Evolutionary conservation across 2,329 filamentous ascomycete genomes (phyloP).

Genomic region (Colletotrichum falcatum): DNA sequence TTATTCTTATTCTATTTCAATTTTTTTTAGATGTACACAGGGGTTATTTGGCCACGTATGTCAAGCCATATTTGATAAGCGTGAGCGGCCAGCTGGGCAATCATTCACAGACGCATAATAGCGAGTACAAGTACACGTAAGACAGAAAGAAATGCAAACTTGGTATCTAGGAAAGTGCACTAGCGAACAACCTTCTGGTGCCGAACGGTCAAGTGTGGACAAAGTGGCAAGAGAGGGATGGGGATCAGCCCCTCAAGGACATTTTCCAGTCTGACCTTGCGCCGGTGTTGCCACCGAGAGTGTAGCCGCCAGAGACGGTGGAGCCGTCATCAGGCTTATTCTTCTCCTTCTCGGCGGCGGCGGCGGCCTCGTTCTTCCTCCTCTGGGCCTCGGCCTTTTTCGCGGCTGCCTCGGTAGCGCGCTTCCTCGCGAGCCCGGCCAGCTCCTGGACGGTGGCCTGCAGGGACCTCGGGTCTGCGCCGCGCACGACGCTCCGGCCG

Average conservation of each 20-base stretch:
- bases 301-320: constrained; percentile 42
- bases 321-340: constrained; percentile 33
- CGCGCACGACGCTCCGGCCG: constrained; percentile 52
- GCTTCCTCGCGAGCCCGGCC: constrained; percentile 44
- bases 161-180: constrained; percentile 9
- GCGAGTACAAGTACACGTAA: not conserved
- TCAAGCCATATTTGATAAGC: not conserved
- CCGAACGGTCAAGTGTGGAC: not conserved
- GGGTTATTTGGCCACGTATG: not conserved
- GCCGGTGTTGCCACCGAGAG: constrained; percentile 27
- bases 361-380: constrained; percentile 9
- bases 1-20: not conserved
- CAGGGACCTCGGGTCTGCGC: constrained; percentile 43
- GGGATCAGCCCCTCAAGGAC: constrained; percentile 36
- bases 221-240: not conserved
- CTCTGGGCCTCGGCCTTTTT: constrained; percentile 44
- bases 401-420: constrained; percentile 45
- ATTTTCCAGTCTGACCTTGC: constrained; percentile 43
- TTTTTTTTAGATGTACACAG: not conserved
- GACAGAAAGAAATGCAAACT: constrained; percentile 2
- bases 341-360: constrained; percentile 18
- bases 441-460: constrained; percentile 32
- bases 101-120: not conserved
- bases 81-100: not conserved
- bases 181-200: not conserved